Base-by-base conservation (phyloP, 208 protist genomes). In the Herpetomonas muscarum region DNA sequence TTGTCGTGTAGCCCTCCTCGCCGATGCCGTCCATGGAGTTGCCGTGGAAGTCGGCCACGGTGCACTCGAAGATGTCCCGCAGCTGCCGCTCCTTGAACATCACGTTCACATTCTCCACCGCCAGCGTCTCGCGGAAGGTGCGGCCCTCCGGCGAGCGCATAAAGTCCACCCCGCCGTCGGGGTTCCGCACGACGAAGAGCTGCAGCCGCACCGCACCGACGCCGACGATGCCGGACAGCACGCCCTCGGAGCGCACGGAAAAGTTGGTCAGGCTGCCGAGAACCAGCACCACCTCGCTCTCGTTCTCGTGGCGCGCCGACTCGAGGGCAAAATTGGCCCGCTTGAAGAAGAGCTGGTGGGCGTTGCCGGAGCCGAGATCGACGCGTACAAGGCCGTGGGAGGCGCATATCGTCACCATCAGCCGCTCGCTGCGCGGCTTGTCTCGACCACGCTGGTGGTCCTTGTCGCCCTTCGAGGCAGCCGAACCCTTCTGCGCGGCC, bases 71-170 rank as follows among this genome's bases (percentile, higher is more conserved):
- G n/a, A 95, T 67, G 53, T 95, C 88, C 55, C 75, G 79, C 47
- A 95, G 60, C 61, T 92, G 83, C n/a, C 88, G 79, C 76, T 95
- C 82, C 70, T 95, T 95, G 61, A 91, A 85, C 26, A 69, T 64
- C 13, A 78, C 77, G 51, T 82, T 68, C 24, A 90, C 61, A 37
- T 81, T 56, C 44, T 81, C 61, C 42, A 87, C 61, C 6, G 77
- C 46, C 13, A 85, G 24, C 34, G 67, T 49, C 31, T 55, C 57
- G 12, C 88, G 85, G 36, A 92, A 85, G 25, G 85, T 92, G 13
- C 82, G 82, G 34, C 70, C 67, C 30, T 77, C 70, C 5, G 69
- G 57, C 3, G 88, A 89, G 1, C 88, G 79, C 44, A 76, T 21
- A 39, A 87, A 82, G 2, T 58, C 46, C 6, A 45, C 15, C 3